Conservation (phyloP, 768 basidiomycete genomes). For the Termitomyces heimii region DNA sequence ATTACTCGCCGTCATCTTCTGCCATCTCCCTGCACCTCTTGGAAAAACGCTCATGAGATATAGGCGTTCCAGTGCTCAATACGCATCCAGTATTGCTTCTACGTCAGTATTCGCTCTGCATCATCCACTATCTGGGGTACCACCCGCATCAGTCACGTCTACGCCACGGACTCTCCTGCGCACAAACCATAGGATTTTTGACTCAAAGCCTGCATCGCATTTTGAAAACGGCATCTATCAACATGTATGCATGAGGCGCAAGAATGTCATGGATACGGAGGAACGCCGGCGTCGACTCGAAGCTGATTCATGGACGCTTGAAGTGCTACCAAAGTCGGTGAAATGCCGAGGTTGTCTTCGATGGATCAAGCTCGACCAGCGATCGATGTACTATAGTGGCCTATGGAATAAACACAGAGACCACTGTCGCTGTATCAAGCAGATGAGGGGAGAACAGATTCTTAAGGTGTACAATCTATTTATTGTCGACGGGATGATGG, state of each 20-base stretch:
- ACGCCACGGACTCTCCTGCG: not conserved
- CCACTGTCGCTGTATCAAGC: constrained; percentile 4
- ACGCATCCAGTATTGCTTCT: not conserved
- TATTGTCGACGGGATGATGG: not conserved
- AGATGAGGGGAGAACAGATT: constrained; percentile 1
- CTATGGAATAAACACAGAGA: constrained; percentile 7
- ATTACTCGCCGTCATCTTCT: not conserved
- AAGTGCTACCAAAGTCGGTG: constrained; percentile 5
- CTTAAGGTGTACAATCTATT: not conserved
- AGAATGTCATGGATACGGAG: constrained; percentile 6
- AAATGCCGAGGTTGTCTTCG: constrained; percentile 4
- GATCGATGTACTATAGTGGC: constrained; percentile 5
- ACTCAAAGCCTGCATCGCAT: not conserved
- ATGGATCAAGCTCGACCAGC: constrained; percentile 9
- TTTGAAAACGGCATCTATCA: not conserved
- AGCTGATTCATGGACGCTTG: constrained; percentile 1
- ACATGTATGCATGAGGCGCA: not conserved
- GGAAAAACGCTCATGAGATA: not conserved
- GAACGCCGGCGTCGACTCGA: constrained; percentile 5
- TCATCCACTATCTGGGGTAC: not conserved
- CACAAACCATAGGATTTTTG: not conserved
- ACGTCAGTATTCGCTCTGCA: not conserved
- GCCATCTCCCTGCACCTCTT: not conserved
- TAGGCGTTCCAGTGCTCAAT: not conserved
- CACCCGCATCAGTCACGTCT: not conserved